A percentile compares a stretch with the other conserved stretches of the same genome.
Evolutionary conservation across 495 filamentous ascomycete species (phyloP).

Genomic region (Aspergillus homomorphus): DNA sequence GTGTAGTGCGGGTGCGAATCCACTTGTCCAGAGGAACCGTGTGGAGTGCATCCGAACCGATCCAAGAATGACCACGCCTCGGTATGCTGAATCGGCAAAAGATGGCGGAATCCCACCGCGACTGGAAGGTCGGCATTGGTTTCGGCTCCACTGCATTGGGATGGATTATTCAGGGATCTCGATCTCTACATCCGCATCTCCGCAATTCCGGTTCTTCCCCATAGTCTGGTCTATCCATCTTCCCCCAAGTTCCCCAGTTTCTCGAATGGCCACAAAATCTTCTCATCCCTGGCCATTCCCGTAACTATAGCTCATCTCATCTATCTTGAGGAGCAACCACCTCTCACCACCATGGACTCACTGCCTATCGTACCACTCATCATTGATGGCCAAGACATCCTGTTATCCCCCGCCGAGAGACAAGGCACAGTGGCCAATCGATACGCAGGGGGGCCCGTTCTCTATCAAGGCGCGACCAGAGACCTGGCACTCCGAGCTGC

Average conservation of each 20-base stretch:
- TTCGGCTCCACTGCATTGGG: not conserved
- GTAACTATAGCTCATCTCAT: no score
- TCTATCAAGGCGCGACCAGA: constrained; percentile 39
- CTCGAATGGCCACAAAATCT: no score
- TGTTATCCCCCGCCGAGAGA: not conserved
- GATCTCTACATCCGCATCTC: not conserved
- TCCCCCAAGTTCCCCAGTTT: not conserved
- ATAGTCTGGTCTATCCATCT: no score
- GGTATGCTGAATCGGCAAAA: not conserved
- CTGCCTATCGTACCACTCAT: not conserved
- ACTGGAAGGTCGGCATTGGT: not conserved
- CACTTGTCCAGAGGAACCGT: no score
- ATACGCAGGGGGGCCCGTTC: not conserved
- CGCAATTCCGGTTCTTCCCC: not conserved
- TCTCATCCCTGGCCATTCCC: no score
- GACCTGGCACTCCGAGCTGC: constrained; percentile 55
- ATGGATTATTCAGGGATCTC: no score
- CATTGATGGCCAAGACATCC: not conserved
- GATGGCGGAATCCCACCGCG: no score
- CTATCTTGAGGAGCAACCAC: no score
- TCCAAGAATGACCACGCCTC: no score
- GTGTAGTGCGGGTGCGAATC: no score
- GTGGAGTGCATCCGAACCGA: no score
- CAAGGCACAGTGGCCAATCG: not conserved
- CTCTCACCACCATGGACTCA: no score